Percentiles rank a stretch among this genome's conserved stretches.
Conservation (phyloP, 495 filamentous ascomycete genomes). For the Durotheca rogersii region DNA sequence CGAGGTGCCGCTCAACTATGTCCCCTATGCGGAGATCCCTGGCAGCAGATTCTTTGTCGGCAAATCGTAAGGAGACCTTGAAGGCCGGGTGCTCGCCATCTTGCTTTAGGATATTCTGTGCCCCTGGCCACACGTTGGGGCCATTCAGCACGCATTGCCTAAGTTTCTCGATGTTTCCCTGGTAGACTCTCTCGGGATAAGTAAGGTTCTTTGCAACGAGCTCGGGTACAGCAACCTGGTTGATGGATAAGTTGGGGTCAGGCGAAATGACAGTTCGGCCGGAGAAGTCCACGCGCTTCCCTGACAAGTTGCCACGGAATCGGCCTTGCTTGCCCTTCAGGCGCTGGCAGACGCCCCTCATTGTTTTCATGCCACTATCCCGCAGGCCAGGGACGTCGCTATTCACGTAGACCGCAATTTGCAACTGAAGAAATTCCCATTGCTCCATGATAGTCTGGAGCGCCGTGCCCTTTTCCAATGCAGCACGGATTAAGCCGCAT, state of each 20-base stretch:
- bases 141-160: slow-evolving; percentile 71
- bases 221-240: slow-evolving; percentile 88
- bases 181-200: slow-evolving; percentile 83
- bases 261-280: slow-evolving; percentile 96
- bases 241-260: slow-evolving; percentile 89
- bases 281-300: slow-evolving; percentile 98
- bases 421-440: slow-evolving; percentile 94
- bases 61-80: slow-evolving; percentile 74
- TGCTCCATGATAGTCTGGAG: slow-evolving; percentile 93
- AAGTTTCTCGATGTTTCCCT: slow-evolving; percentile 81
- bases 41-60: slow-evolving; percentile 64
- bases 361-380: slow-evolving; percentile 70
- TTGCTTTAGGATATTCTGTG: slow-evolving; percentile 72
- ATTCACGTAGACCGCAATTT: slow-evolving; percentile 97
- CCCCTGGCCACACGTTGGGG: slow-evolving; percentile 76
- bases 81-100: slow-evolving; percentile 48
- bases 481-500: slow-evolving; percentile 76
- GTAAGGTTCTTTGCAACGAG: slow-evolving; percentile 92
- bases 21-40: slow-evolving; percentile 77
- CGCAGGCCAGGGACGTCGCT: slow-evolving; percentile 90
- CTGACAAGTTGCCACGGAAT: slow-evolving; percentile 93
- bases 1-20: slow-evolving; percentile 88
- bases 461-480: slow-evolving; percentile 75
- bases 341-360: slow-evolving; percentile 90
- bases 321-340: slow-evolving; percentile 96